Percentiles rank a stretch among this genome's conserved stretches.
These are phyloP conservation scores for Rhypophila decipiens DNA, from an alignment of 495 filamentous ascomycete genomes.

Conservation along the genomic window DNA sequence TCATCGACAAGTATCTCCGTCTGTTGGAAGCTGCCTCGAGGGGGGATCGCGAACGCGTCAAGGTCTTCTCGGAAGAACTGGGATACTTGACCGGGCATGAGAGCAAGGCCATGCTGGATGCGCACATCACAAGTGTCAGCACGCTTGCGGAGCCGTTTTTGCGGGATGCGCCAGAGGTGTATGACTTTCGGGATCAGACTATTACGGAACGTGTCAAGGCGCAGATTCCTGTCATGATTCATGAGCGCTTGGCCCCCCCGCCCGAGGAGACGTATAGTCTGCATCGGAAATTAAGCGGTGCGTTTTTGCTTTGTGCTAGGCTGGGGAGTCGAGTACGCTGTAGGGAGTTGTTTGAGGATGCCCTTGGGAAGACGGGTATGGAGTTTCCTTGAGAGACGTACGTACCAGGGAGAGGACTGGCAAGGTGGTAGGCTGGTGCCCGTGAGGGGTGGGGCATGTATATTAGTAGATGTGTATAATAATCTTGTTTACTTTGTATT, in stretches of 20 bases:
- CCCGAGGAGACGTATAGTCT: constrained; percentile 97
- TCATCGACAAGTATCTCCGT: constrained; percentile 70
- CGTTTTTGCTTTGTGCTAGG: constrained; percentile 85
- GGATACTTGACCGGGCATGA: constrained; percentile 93
- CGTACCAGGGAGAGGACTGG: neutral
- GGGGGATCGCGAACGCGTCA: constrained; percentile 55
- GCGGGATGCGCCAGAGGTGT: constrained; percentile 66
- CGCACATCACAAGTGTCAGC: constrained; percentile 73
- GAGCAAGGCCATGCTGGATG: constrained; percentile 73
- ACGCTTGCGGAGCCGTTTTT: constrained; percentile 91
- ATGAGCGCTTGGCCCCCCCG: constrained; percentile 79
- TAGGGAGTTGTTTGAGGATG: constrained; percentile 69
- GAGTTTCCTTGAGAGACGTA: neutral
- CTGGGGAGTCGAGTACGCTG: constrained; percentile 78
- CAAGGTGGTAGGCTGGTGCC: neutral
- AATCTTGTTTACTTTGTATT: neutral
- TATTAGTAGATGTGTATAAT: constrained; percentile 8
- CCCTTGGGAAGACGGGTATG: constrained; percentile 45
- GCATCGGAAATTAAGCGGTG: constrained; percentile 92
- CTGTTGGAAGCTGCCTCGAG: constrained; percentile 73
- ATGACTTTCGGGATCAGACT: constrained; percentile 90
- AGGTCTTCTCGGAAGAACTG: constrained; percentile 66
- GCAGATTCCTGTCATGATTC: constrained; percentile 87
- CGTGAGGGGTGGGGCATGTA: neutral
- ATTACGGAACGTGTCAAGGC: constrained; percentile 86